These are phyloP conservation scores for Fusarium sp. DNA, from an alignment of 2,329 filamentous ascomycete species.

Conservation along the genomic window DNA sequence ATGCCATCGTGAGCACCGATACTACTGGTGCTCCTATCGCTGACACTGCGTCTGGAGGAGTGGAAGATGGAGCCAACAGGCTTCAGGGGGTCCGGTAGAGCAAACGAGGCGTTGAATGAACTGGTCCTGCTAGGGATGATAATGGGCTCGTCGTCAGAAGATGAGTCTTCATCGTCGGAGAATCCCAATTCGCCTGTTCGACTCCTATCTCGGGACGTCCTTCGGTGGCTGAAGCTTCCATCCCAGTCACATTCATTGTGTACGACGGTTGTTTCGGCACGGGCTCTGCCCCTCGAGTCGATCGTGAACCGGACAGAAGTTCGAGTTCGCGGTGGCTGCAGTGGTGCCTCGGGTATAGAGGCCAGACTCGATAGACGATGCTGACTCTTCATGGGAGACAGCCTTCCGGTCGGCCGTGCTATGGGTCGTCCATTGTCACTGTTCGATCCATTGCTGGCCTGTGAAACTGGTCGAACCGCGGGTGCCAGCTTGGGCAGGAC, in stretches of 20 bases:
- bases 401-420: conserved; percentile 58
- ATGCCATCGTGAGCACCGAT: conserved; percentile 51
- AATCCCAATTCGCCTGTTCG: conserved; percentile 56
- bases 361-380: conserved; percentile 63
- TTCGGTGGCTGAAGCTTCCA: conserved; percentile 44
- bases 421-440: conserved; percentile 50
- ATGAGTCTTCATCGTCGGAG: conserved; percentile 66
- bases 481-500: conserved; percentile 62
- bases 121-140: conserved; percentile 71
- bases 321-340: conserved; percentile 57
- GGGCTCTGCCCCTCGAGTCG: conserved; percentile 70
- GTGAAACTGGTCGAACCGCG: conserved; percentile 53
- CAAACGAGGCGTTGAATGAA: conserved; percentile 67
- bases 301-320: conserved; percentile 73
- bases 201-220: conserved; percentile 46
- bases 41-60: conserved; percentile 60
- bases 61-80: conserved; percentile 63
- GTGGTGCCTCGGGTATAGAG: conserved; percentile 67
- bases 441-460: conserved; percentile 47
- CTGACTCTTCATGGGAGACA: conserved; percentile 65
- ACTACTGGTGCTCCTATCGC: conserved; percentile 62
- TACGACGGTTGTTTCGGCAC: conserved; percentile 64
- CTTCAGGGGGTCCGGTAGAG: conserved; percentile 64
- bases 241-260: conserved; percentile 48
- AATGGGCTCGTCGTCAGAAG: conserved; percentile 73